Evolutionary conservation across 2,329 filamentous ascomycete genomes (phyloP).

Genomic region (Colletotrichum zoysiae): DNA sequence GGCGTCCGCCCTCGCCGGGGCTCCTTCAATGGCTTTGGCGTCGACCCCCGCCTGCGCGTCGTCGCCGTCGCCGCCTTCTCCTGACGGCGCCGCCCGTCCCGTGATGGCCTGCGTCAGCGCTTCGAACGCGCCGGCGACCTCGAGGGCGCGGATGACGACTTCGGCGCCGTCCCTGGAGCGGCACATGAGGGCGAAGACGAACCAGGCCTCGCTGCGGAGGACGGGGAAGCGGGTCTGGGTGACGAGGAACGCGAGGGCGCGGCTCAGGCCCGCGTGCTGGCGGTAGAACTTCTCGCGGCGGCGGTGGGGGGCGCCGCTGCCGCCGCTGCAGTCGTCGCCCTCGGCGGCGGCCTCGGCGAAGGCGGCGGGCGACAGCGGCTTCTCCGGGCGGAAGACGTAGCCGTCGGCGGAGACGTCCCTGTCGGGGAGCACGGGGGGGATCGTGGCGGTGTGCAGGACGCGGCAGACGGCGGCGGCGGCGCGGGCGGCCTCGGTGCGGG

Average conservation of each 20-base stretch:
- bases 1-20: background rate
- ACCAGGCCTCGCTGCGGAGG: slow-evolving; percentile 72
- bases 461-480: slow-evolving; percentile 66
- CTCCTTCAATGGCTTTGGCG: slow-evolving; percentile 5
- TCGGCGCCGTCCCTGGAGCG: slow-evolving; percentile 63
- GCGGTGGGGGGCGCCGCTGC: slow-evolving; percentile 28
- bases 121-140: slow-evolving; percentile 55
- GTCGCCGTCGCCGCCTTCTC: background rate
- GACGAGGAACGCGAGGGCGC: slow-evolving; percentile 64
- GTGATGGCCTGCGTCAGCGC: slow-evolving; percentile 63
- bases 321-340: slow-evolving; percentile 23
- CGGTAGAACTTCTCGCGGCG: slow-evolving; percentile 58
- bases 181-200: slow-evolving; percentile 72
- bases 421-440: slow-evolving; percentile 50
- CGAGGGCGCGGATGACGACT: slow-evolving; percentile 59
- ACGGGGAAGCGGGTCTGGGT: slow-evolving; percentile 70
- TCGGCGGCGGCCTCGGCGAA: slow-evolving; percentile 14
- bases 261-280: slow-evolving; percentile 55
- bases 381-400: slow-evolving; percentile 42
- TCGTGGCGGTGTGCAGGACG: slow-evolving; percentile 61
- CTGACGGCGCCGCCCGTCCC: slow-evolving; percentile 52
- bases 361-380: slow-evolving; percentile 27
- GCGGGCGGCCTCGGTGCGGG: slow-evolving; percentile 70
- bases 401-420: slow-evolving; percentile 50
- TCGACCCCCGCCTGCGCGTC: background rate